Evolutionary conservation across 768 basidiomycete species (phyloP).

Genomic region (Psilocybe azurescens): DNA sequence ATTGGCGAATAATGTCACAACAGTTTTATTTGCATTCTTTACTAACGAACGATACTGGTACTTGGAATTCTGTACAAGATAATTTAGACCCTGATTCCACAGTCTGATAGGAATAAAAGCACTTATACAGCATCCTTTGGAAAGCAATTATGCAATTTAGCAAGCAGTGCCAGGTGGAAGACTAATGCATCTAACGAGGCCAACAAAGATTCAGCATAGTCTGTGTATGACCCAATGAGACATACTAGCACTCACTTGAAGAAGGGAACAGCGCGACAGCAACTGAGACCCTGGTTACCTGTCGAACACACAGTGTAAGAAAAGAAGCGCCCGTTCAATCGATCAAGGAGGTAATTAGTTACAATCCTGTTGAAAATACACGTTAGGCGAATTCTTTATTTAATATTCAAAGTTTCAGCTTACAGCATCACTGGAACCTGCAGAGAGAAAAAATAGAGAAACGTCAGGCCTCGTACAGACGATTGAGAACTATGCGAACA

Average conservation of each 20-base stretch:
- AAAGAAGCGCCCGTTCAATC: neutral
- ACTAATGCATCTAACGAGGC: neutral
- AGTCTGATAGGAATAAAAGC: too few species aligned
- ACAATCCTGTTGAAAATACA: constrained; percentile 1
- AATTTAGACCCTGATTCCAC: too few species aligned
- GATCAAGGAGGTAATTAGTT: neutral
- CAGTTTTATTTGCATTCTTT: too few species aligned
- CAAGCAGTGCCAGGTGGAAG: constrained; percentile 1
- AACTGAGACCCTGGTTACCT: neutral
- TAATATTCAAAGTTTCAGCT: neutral
- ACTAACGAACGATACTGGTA: too few species aligned
- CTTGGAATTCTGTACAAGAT: too few species aligned
- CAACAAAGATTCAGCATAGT: neutral
- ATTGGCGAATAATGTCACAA: too few species aligned
- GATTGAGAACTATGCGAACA: neutral
- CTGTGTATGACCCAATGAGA: neutral
- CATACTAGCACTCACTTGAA: neutral
- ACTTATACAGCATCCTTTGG: too few species aligned
- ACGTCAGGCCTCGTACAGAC: neutral
- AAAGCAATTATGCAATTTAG: neutral
- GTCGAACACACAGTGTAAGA: neutral
- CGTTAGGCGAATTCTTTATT: too few species aligned
- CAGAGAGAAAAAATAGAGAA: neutral
- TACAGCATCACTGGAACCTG: constrained; percentile 4
- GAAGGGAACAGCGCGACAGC: neutral